Percentiles rank a stretch among this genome's conserved stretches.
These are phyloP conservation scores for Prunus padus DNA, from an alignment of 306 rosid genomes.

Conservation along the genomic window DNA sequence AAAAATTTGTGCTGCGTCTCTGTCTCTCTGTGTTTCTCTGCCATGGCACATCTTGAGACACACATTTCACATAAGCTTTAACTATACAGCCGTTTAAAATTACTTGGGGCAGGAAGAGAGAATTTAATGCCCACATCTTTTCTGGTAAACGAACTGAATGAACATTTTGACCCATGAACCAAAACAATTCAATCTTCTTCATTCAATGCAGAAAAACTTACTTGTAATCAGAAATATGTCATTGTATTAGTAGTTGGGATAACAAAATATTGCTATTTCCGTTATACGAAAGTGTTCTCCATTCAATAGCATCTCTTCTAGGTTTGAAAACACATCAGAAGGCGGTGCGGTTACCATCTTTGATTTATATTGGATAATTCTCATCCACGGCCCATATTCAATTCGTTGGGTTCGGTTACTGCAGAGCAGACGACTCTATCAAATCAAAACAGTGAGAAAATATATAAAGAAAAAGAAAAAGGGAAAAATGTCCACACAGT, in stretches of 20 bases:
- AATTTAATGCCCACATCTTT: conserved; percentile 30
- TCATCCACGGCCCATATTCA: neutral
- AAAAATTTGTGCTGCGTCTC: neutral
- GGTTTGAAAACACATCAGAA: neutral
- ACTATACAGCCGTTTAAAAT: conserved; percentile 22
- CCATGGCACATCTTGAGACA: conserved; percentile 3
- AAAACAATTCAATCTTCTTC: conserved; percentile 10
- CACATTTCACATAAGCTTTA: conserved; percentile 9
- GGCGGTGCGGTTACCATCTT: no score
- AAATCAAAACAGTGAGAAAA: conserved; percentile 12
- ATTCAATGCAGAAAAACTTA: neutral
- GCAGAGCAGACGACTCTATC: neutral
- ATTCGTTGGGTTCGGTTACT: neutral
- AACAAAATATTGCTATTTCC: no score
- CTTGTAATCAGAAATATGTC: no score
- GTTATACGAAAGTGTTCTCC: no score
- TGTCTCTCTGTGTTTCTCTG: neutral
- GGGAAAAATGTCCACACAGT: neutral
- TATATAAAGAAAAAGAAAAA: no score
- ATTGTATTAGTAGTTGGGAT: no score
- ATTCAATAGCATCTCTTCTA: neutral
- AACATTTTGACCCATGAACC: conserved; percentile 22
- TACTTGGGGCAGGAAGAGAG: conserved; percentile 12
- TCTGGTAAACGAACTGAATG: conserved; percentile 27
- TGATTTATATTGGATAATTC: no score